A percentile compares a stretch with the other conserved stretches of the same genome.
Conservation (phyloP, 2,329 filamentous ascomycete genomes). For the Tolypocladium tundrense region DNA sequence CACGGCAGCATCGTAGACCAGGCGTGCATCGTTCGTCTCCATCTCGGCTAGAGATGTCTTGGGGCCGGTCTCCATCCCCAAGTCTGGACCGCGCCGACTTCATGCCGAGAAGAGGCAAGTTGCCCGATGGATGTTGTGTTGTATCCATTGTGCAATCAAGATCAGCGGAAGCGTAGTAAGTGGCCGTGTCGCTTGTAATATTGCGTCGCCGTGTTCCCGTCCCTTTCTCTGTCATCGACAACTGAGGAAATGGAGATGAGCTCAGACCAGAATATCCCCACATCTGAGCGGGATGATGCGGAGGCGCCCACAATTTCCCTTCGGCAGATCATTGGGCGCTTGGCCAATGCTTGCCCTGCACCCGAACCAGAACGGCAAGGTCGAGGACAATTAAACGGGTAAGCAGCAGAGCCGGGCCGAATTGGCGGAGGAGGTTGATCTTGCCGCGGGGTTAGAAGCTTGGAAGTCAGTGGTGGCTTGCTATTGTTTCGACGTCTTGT, state of each 20-base stretch:
- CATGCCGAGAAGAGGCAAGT: background rate
- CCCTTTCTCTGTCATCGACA: background rate
- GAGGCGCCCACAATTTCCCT: background rate
- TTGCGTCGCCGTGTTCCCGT: background rate
- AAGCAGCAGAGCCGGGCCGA: background rate
- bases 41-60: background rate
- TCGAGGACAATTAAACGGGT: background rate
- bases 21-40: background rate
- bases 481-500: background rate
- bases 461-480: background rate
- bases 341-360: background rate
- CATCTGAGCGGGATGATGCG: background rate
- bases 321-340: background rate
- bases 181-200: background rate
- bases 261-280: background rate
- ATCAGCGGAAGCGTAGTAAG: too few relatives aligned
- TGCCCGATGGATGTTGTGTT: background rate
- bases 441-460: background rate
- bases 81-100: background rate
- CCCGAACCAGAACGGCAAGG: background rate
- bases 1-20: background rate
- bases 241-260: background rate
- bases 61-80: background rate
- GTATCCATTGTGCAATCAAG: background rate
- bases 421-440: background rate